Base-by-base conservation (phyloP, 2,329 filamentous ascomycete species). In the Trichoderma koningiopsis region DNA sequence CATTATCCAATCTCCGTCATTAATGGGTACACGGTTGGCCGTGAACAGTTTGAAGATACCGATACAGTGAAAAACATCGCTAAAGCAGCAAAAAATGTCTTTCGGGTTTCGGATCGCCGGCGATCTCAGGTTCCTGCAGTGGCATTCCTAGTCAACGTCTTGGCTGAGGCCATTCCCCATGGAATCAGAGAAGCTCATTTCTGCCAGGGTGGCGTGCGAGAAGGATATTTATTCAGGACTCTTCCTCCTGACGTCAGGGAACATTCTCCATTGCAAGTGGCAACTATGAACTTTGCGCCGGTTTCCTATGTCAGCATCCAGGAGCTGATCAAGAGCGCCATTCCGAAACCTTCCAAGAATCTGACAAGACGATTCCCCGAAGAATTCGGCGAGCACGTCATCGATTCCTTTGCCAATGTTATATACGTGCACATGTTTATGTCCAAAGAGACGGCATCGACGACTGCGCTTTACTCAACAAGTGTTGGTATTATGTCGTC, bases 1-100 rank as follows among this genome's bases (percentile, higher is more conserved):
- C 89, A 89, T 0, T 92, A 92, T 74, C 90, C 90, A 0, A 89
- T 92, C 24, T 88, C 89, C 2, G 87, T 91, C 70, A 91, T 92
- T 81, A 92, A 92, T 72, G 90, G 90, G 1, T 92, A 90, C 77
- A 82, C 81, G 16, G 87, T 83, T 1, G 78, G 79, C 2, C 79
- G 81, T 14, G 77, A 80, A 7, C 79, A 83, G 6, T 90, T 91
- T 71, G 78, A 85, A 19, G 81, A 86, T 70, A 88, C 84, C 0
- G 77, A 80, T 8, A 67, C 60, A 8, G 35, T 71, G 5, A 69
- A 80, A 71, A 74, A 78, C 70, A 76, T 80, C 61, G 73, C 79
- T 5, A 74, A 73, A 5, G 77, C 77, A 5, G 79, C 80, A 49
- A 75, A 79, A 53, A 73, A 80, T 53, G 77, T 79, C 55, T 92